Evolutionary conservation across 768 basidiomycete genomes (phyloP).

Genomic region (Mycena leptocephala): DNA sequence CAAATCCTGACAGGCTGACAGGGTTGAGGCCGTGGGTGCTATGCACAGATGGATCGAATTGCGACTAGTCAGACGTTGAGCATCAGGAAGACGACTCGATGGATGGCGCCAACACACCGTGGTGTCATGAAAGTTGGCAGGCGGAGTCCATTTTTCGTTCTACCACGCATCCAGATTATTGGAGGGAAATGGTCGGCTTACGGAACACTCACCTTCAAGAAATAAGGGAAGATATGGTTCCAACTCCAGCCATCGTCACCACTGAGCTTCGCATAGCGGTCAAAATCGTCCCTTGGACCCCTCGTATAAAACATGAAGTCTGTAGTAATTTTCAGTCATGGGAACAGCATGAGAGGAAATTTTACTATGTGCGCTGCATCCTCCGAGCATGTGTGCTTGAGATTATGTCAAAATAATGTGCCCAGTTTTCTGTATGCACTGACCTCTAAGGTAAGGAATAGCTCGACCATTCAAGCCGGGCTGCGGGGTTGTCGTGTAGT

Average conservation of each 20-base stretch:
- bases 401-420: background rate
- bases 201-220: background rate
- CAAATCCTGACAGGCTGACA: background rate
- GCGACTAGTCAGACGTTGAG: no score
- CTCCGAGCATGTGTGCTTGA: background rate
- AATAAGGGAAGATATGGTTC: background rate
- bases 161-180: background rate
- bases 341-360: background rate
- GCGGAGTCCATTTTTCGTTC: background rate
- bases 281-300: background rate
- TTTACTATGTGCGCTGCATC: background rate
- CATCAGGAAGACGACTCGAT: no score
- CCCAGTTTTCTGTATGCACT: background rate
- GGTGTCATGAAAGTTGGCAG: background rate
- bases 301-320: background rate
- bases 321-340: no score
- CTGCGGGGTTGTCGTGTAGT: background rate
- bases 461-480: background rate
- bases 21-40: background rate
- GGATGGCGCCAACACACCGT: no score
- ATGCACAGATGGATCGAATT: background rate
- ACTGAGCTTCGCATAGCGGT: background rate
- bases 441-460: background rate
- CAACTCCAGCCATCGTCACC: background rate
- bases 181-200: background rate